Conservation (phyloP, 805 yeast genomes). For the Candida golubevii region DNA sequence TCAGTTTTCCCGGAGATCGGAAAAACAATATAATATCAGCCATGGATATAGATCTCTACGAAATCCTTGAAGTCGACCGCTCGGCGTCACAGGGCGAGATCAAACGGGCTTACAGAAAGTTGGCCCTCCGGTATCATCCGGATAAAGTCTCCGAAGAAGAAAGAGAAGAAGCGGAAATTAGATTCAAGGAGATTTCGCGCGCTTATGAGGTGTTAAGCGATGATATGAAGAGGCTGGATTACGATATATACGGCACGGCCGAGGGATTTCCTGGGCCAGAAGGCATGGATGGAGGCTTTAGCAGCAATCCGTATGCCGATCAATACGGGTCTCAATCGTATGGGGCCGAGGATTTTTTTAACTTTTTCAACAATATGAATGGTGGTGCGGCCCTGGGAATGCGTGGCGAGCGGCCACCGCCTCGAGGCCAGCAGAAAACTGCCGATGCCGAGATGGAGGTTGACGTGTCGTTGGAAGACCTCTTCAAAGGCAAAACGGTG, state of each 20-base stretch:
- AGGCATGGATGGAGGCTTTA: conserved; percentile 12
- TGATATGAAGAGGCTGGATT: conserved; percentile 54
- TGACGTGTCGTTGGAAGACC: conserved; percentile 63
- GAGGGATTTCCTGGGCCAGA: conserved; percentile 19
- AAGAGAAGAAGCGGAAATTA: conserved; percentile 66
- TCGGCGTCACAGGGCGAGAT: conserved; percentile 70
- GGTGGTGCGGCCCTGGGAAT: conserved; percentile 10
- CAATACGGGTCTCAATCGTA: conserved; percentile 34
- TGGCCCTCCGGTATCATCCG: conserved; percentile 83
- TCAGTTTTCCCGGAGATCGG: too few species aligned
- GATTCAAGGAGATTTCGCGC: conserved; percentile 76
- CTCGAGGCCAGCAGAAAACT: conserved; percentile 36
- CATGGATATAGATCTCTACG: conserved; percentile 45
- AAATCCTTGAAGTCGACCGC: conserved; percentile 61
- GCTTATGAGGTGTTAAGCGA: conserved; percentile 85
- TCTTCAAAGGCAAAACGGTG: conserved; percentile 76
- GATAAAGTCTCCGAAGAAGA: conserved; percentile 74
- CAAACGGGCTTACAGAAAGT: conserved; percentile 76
- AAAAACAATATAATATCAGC: too few species aligned
- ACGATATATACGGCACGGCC: conserved; percentile 52
- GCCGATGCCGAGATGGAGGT: conserved; percentile 67
- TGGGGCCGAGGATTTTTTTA: conserved; percentile 71
- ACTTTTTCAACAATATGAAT: conserved; percentile 53
- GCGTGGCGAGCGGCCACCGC: conserved; percentile 2
- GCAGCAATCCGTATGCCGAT: conserved; percentile 39